These are phyloP conservation scores for Cladorrhinum sp. DNA, from an alignment of 2,329 filamentous ascomycete genomes.

Conservation along the genomic window DNA sequence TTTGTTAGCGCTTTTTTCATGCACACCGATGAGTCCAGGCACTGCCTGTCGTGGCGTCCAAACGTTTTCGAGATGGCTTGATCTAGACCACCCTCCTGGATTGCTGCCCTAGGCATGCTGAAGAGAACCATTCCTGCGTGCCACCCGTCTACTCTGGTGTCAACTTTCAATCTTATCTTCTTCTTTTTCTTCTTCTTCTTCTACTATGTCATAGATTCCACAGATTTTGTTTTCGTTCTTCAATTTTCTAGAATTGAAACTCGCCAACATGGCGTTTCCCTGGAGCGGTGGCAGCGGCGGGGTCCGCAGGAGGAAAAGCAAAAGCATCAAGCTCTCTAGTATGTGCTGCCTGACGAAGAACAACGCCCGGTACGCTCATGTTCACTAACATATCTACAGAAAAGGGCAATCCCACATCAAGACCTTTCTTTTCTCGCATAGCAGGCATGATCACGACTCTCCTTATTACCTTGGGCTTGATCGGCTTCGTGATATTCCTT, in stretches of 20 bases:
- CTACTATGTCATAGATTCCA: neutral
- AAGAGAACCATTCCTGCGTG: too few species aligned
- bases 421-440: slow-evolving; percentile 1
- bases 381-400: neutral
- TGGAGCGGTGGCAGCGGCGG: neutral
- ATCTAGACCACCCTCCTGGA: neutral
- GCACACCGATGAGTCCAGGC: neutral
- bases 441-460: slow-evolving; percentile 1
- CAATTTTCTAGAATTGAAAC: neutral
- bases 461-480: neutral
- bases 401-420: slow-evolving; percentile 2
- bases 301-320: neutral
- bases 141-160: too few species aligned
- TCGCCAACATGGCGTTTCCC: neutral
- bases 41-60: slow-evolving; percentile 1
- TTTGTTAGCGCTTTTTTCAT: neutral
- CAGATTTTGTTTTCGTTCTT: neutral
- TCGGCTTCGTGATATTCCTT: slow-evolving; percentile 5
- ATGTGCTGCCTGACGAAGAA: too few species aligned
- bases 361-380: neutral
- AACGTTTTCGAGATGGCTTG: neutral
- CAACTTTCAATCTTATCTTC: neutral
- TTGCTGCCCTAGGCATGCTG: neutral
- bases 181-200: neutral
- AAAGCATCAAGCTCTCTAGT: slow-evolving; percentile 7